Conservation (phyloP, 148 eudicot genomes). For the Vaccinium corymbosum region DNA sequence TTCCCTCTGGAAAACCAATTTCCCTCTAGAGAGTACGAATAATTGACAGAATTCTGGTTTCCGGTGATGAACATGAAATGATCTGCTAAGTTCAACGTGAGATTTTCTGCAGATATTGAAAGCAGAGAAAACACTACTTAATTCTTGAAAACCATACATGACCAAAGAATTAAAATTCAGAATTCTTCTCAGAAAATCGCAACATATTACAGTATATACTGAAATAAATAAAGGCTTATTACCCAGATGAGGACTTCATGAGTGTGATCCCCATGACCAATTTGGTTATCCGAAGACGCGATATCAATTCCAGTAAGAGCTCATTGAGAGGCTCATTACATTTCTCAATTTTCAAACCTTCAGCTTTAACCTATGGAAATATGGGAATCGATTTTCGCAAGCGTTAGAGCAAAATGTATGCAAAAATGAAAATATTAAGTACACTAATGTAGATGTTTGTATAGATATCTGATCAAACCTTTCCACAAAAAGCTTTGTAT, state of each 20-base stretch:
- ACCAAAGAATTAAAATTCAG: not conserved
- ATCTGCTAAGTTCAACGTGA: conserved; percentile 38
- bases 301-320: conserved; percentile 43
- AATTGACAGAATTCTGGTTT: conserved; percentile 72
- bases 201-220: not conserved
- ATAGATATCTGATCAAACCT: conserved; percentile 33
- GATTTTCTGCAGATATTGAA: conserved; percentile 41
- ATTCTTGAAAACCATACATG: not conserved
- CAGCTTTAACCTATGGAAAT: conserved; percentile 50
- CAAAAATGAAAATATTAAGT: not conserved
- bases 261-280: conserved; percentile 60
- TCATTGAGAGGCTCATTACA: conserved; percentile 51
- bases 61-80: conserved; percentile 40
- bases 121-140: not conserved
- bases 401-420: not conserved
- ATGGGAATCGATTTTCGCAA: not conserved
- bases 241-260: conserved; percentile 64
- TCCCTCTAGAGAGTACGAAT: conserved; percentile 47
- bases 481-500: conserved; percentile 58
- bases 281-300: conserved; percentile 40
- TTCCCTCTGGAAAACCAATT: conserved; percentile 49
- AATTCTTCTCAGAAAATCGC: not conserved
- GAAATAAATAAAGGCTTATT: not conserved
- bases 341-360: conserved; percentile 44
- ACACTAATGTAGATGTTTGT: not conserved